phyloP scores from a whole-genome alignment of 1,284 basidiomycete genomes.

The Pterulicium gracile region DNA sequence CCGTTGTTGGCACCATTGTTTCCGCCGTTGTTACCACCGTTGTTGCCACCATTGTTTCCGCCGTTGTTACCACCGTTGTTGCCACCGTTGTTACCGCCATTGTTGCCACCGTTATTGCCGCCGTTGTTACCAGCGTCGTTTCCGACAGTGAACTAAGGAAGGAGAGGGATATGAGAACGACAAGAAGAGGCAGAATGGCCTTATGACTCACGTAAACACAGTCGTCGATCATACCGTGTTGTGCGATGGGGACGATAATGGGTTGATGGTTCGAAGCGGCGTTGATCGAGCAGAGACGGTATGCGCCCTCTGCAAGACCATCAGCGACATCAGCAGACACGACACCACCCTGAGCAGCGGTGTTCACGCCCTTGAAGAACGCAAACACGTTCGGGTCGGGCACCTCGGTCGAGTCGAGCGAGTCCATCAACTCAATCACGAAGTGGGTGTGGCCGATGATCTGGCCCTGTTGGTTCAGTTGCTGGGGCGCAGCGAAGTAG shows the following conservation, averaged over 20 bases:
- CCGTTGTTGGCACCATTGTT: conserved; percentile 2
- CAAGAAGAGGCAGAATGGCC: conserved; percentile 1
- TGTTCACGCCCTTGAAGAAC: conserved; percentile 60
- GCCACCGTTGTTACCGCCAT: not conserved
- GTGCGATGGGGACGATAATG: conserved; percentile 38
- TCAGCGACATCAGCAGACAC: conserved; percentile 43
- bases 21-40: not conserved
- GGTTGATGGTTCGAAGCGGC: conserved; percentile 52
- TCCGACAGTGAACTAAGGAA: conserved; percentile 36
- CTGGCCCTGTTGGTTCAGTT: conserved; percentile 42
- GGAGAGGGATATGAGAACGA: conserved; percentile 6
- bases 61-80: not conserved
- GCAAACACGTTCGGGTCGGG: conserved; percentile 48
- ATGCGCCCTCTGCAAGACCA: conserved; percentile 49
- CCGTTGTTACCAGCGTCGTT: conserved; percentile 7
- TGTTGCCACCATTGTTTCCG: not conserved
- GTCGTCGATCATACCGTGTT: conserved; percentile 56
- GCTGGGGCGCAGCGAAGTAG: conserved; percentile 48
- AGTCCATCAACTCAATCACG: conserved; percentile 45
- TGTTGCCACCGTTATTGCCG: not conserved
- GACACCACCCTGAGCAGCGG: conserved; percentile 32
- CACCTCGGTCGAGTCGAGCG: conserved; percentile 39
- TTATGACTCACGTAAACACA: conserved; percentile 41
- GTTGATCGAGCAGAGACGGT: conserved; percentile 43
- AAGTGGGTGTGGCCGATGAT: conserved; percentile 57